Conservation (phyloP, 1,139 yeast genomes). For the Kazachstania sp. region DNA sequence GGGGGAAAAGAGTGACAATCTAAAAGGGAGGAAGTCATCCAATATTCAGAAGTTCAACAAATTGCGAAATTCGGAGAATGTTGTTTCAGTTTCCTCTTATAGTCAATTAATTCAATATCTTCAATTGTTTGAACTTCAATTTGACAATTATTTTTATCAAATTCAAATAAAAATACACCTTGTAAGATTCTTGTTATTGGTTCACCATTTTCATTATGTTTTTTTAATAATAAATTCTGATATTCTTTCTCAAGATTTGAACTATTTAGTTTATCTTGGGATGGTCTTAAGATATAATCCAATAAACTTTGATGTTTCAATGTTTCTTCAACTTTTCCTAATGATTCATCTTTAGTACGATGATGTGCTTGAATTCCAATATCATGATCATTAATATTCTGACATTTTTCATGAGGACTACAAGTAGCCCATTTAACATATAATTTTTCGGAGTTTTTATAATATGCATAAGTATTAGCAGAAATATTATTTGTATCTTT, state of each 20-base stretch:
- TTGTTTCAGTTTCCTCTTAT: constrained; percentile 20
- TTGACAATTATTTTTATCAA: constrained; percentile 47
- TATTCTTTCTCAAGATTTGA: background rate
- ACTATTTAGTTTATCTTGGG: constrained; percentile 1
- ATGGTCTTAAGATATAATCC: constrained; percentile 14
- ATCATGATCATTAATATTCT: background rate
- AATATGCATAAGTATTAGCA: background rate
- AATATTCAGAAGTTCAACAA: background rate
- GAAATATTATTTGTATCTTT: constrained; percentile 3
- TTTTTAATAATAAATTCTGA: background rate
- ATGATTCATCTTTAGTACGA: background rate
- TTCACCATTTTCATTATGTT: constrained; percentile 13
- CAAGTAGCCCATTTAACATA: constrained; percentile 59
- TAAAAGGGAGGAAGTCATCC: no score
- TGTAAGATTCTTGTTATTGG: constrained; percentile 35
- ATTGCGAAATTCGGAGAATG: background rate
- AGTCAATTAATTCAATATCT: constrained; percentile 58
- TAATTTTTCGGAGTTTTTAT: constrained; percentile 32
- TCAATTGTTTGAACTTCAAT: constrained; percentile 71
- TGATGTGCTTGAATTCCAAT: background rate
- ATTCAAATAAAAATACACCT: constrained; percentile 72
- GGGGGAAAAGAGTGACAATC: no score
- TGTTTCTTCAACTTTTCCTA: no score
- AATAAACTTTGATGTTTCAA: constrained; percentile 6
- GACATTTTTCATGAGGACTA: constrained; percentile 8